Percentiles rank a stretch among this genome's conserved stretches.
Evolutionary conservation across 2,329 filamentous ascomycete genomes (phyloP).

Genomic region (Cytospora piceae): DNA sequence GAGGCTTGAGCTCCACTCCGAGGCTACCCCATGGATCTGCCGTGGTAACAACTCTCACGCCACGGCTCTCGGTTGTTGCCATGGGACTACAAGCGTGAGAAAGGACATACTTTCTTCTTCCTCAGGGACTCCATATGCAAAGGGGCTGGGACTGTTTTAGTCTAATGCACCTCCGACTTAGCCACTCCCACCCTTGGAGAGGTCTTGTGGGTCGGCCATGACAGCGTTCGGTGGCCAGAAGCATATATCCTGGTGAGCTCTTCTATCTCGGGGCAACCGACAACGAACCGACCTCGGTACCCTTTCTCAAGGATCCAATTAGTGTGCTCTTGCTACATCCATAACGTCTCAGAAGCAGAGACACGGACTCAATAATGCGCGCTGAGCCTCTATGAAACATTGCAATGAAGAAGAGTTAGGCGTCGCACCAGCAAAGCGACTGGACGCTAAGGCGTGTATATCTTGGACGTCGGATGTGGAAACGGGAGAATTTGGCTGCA

Average conservation of each 20-base stretch:
- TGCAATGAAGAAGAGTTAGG: neutral
- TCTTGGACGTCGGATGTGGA: neutral
- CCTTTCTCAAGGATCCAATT: neutral
- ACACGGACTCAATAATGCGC: neutral
- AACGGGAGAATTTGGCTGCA: neutral
- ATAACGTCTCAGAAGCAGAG: neutral
- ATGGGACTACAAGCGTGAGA: neutral
- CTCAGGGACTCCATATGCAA: neutral
- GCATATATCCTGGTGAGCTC: conserved; percentile 19
- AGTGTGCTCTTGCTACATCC: neutral
- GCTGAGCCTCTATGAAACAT: neutral
- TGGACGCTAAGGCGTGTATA: neutral
- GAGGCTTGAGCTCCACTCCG: neutral
- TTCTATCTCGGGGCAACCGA: conserved; percentile 7
- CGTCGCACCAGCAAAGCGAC: neutral
- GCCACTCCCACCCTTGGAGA: conserved; percentile 14
- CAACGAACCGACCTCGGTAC: conserved; percentile 18
- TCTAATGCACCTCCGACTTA: conserved; percentile 21
- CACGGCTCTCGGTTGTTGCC: neutral
- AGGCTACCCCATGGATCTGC: neutral
- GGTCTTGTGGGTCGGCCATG: conserved; percentile 15
- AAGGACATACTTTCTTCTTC: neutral
- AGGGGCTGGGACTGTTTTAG: conserved; percentile 21
- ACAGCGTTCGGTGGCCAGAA: conserved; percentile 5
- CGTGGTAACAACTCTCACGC: neutral